Base-by-base conservation (phyloP, 495 filamentous ascomycete species). In the Penicillium ucsense region DNA sequence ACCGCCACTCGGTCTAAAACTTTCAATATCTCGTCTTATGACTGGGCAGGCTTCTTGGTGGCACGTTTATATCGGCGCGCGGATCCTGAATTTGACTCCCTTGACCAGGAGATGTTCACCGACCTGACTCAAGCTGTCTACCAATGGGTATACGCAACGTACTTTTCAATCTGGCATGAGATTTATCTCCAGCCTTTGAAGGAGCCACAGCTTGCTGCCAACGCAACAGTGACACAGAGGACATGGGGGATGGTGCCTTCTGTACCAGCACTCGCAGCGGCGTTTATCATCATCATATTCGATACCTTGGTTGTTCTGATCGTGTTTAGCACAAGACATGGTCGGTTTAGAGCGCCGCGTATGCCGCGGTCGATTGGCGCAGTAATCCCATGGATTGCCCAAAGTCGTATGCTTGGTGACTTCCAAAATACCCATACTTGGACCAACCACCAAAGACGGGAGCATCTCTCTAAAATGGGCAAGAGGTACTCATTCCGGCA, bases 71-170 rank as follows among this genome's bases (percentile, higher is more conserved):
- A 71, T 37, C 55, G 65, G 33, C 62, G 57, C 27, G 48, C 49
- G 20, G 56, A 61, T 28, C 43, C 57, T 3, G 53, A 62, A 2
- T 56, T 67, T 11, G 54, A 59, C 11, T 54, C 59, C 0, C 48
- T 71, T 2, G 45, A 65, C n/a, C 9, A 61, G 2, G 47, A 34
- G 6, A 48, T 50, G 5, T 38, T 71, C 37, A 64, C 54, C 1
- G 38, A 55, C 10, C 43, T 65, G 20, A 64, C 64, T n/a, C 59
- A 60, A 29, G 56, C 39, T 3, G 67, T 71, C 8, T 71, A 68
- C 41, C 60, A 67, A 43, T 71, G 67, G 67, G 67, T 68, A 1
- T 71, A 68, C 45, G 61, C 61, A 39, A 68, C 67, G 3, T 71
- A 71, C 42, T 68, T 71, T 35, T 66, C 65, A 0, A 52, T 71